phyloP scores from a whole-genome alignment of 768 basidiomycete species.

The Serendipita indica region DNA sequence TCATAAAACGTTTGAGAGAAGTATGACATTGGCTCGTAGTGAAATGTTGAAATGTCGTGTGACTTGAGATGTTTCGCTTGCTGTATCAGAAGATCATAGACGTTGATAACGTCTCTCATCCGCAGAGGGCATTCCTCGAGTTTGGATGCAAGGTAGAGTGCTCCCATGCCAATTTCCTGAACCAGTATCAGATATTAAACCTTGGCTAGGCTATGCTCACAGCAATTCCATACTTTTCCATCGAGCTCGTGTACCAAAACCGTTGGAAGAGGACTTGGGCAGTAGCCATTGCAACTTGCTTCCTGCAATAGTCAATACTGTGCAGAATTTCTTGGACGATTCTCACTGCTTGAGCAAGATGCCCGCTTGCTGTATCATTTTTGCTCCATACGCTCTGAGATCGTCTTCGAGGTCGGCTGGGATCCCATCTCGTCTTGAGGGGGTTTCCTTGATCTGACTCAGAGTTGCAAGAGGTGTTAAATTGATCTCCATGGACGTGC shows the following conservation, averaged over 20 bases:
- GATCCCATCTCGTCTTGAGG: conserved; percentile 71
- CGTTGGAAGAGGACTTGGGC: conserved; percentile 93
- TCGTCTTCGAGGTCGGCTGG: conserved; percentile 74
- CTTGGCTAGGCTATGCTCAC: conserved; percentile 19
- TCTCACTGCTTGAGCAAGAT: conserved; percentile 77
- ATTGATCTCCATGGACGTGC: background rate
- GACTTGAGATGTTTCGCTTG: conserved; percentile 38
- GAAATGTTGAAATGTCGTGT: conserved; percentile 24
- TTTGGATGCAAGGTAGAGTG: conserved; percentile 76
- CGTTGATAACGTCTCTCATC: conserved; percentile 88
- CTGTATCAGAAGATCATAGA: conserved; percentile 80
- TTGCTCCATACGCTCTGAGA: conserved; percentile 79
- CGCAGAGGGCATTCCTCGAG: conserved; percentile 83
- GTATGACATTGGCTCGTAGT: conserved; percentile 77
- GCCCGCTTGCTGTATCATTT: conserved; percentile 90
- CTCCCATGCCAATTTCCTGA: conserved; percentile 82
- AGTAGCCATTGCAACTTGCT: conserved; percentile 92
- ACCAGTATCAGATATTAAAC: background rate
- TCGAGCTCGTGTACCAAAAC: conserved; percentile 90
- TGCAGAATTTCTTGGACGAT: background rate
- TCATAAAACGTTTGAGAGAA: conserved; percentile 85
- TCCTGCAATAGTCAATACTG: conserved; percentile 31
- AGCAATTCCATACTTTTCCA: conserved; percentile 88
- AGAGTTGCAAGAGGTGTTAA: conserved; percentile 58
- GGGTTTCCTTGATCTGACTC: conserved; percentile 60